A percentile compares a stretch with the other conserved stretches of the same genome.
These are phyloP conservation scores for Malus orientalis DNA, from an alignment of 306 rosid genomes.

Conservation along the genomic window DNA sequence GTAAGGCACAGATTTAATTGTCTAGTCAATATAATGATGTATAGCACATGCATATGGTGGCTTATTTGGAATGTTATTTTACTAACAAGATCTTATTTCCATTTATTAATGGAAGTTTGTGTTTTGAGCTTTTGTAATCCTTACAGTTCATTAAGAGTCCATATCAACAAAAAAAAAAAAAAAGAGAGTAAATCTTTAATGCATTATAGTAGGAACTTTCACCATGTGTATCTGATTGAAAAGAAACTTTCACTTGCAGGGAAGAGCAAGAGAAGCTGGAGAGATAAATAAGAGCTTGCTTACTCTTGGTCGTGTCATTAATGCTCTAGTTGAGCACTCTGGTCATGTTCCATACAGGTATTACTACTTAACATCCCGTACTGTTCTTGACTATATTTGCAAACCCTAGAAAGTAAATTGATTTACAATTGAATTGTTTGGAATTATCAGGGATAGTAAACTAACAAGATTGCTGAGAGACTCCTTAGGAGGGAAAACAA, in stretches of 20 bases:
- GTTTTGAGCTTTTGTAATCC: neutral
- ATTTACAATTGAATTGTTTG: slow-evolving; percentile 15
- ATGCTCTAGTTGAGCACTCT: slow-evolving; percentile 97
- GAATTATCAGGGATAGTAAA: slow-evolving; percentile 86
- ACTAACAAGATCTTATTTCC: neutral
- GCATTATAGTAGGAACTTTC: neutral
- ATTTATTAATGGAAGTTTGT: neutral
- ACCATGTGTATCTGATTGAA: slow-evolving; percentile 12
- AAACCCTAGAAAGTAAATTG: neutral
- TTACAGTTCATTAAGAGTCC: too few relatives aligned
- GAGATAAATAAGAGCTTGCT: slow-evolving; percentile 97
- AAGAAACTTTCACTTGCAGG: slow-evolving; percentile 50
- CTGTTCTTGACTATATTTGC: neutral
- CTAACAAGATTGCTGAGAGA: slow-evolving; percentile 90
- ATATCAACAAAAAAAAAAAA: too few relatives aligned
- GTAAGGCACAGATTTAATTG: slow-evolving; percentile 25
- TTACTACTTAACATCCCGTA: neutral
- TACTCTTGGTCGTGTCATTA: slow-evolving; percentile 95
- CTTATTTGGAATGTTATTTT: neutral
- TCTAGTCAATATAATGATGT: neutral
- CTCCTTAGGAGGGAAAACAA: slow-evolving; percentile 98
- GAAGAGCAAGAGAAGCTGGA: slow-evolving; percentile 99
- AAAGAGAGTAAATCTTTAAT: too few relatives aligned
- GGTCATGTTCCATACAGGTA: slow-evolving; percentile 99
- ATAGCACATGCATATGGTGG: neutral